phyloP scores from a whole-genome alignment of 2,329 filamentous ascomycete genomes.

The Xylariaceae sp. region DNA sequence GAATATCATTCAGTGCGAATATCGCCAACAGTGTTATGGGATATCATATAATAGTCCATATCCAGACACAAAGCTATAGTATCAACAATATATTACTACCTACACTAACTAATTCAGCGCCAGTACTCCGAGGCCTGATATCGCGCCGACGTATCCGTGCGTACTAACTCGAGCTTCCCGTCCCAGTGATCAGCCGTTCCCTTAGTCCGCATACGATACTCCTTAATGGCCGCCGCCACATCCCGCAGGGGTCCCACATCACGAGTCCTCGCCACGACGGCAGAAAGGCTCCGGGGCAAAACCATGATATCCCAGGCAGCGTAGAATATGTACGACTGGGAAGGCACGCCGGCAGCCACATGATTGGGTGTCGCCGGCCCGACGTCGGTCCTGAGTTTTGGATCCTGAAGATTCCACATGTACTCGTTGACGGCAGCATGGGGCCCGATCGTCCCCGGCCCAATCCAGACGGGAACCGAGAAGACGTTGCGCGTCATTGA shows the following conservation, averaged over 20 bases:
- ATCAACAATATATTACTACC: neutral
- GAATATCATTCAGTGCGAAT: neutral
- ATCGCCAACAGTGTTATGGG: too few species aligned
- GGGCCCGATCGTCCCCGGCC: conserved; percentile 31
- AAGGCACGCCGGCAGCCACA: conserved; percentile 45
- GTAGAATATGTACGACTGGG: conserved; percentile 42
- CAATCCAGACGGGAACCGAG: conserved; percentile 44
- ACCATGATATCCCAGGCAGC: conserved; percentile 49
- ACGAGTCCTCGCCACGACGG: conserved; percentile 10
- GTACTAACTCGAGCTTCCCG: conserved; percentile 29
- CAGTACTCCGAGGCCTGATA: conserved; percentile 26
- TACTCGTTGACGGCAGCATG: conserved; percentile 43
- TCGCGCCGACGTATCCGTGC: conserved; percentile 14
- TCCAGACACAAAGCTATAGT: neutral
- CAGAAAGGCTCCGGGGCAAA: conserved; percentile 30
- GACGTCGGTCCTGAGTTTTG: conserved; percentile 34
- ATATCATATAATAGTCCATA: neutral
- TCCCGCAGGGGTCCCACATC: conserved; percentile 21
- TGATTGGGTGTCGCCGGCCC: conserved; percentile 47
- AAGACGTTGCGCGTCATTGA: conserved; percentile 30
- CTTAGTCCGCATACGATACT: conserved; percentile 26
- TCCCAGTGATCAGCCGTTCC: conserved; percentile 30
- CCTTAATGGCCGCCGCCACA: conserved; percentile 30
- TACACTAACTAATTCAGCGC: conserved; percentile 14
- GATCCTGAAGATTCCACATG: conserved; percentile 39